Evolutionary conservation across 2,329 filamentous ascomycete genomes (phyloP).

Genomic region (Trichoderma atroviride): DNA sequence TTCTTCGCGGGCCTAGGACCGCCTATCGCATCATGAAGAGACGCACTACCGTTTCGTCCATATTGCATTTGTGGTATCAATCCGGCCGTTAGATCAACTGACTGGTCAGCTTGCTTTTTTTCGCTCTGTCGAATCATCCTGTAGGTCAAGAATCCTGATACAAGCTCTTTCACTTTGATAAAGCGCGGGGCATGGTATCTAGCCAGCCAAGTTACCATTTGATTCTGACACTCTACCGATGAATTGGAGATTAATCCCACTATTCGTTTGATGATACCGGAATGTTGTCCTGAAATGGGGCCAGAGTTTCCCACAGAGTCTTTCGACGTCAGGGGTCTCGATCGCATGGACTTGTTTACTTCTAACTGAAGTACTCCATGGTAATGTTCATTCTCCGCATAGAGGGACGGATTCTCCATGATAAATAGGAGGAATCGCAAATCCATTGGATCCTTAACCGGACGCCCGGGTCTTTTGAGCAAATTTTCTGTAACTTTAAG

Average conservation of each 20-base stretch:
- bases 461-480: constrained; percentile 75
- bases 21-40: constrained; percentile 76
- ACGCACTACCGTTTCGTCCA: constrained; percentile 67
- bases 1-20: constrained; percentile 55
- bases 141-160: constrained; percentile 79
- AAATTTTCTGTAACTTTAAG: constrained; percentile 79
- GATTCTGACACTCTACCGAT: constrained; percentile 73
- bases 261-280: constrained; percentile 82
- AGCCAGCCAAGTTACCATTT: constrained; percentile 77
- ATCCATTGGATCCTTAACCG: constrained; percentile 68
- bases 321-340: constrained; percentile 30
- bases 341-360: constrained; percentile 6
- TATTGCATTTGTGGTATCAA: constrained; percentile 74
- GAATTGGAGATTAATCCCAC: constrained; percentile 78
- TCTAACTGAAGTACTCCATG: constrained; percentile 45
- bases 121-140: constrained; percentile 72
- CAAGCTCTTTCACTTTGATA: constrained; percentile 72
- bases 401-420: constrained; percentile 75
- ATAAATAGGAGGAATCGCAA: constrained; percentile 78
- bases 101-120: constrained; percentile 60
- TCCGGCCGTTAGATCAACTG: constrained; percentile 62
- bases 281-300: constrained; percentile 67
- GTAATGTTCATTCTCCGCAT: constrained; percentile 48
- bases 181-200: constrained; percentile 70
- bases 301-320: constrained; percentile 41